Evolutionary conservation across 305 asterid genomes (phyloP), one percentile per base, ranked within the genome.

Genomic region (Ajuga reptans): DNA sequence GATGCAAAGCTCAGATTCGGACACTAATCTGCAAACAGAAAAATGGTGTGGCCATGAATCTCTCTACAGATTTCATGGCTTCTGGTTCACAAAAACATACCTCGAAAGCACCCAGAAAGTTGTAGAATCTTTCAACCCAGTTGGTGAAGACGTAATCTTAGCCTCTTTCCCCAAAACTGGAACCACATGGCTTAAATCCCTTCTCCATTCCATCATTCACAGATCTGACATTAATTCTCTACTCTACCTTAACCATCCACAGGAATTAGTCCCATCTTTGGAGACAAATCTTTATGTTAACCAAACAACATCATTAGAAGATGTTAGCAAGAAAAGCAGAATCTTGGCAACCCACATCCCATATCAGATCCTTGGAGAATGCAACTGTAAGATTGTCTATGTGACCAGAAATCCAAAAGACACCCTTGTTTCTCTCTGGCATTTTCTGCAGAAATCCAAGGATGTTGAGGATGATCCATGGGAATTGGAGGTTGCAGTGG

Each of bases 131-230:
- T 78, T 78, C 77, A 76, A 78, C 41, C 85, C 82, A 27, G 65
- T 53, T 65, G 66, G 80, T 10, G 42, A 9, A 3, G 83, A 83
- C 43, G 53, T 83, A 33, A 80, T 83, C 12, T 11, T 83, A 21
- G 73, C 79, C 3, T 83, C 84, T 15, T 80, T 80, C 80, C 87
- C 84, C 59, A 83, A 83, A 73, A 80, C 81, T 2, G 87, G 85
- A 47, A 76, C 83, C 47, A 80, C 87, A 33, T 83, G 87, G 85
- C 80, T 83, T 70, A 80, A 80, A 64, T 76, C 85, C 51, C 83
- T 80, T 4, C 70, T 83, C 64, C 71, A 70, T 37, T 80, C 83
- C 75, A 80, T 80, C 74, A 70, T 51, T 4, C 58, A 67, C 53
- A 64, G 77, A 37, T 59, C 79, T 4, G 16, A 60, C 16, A n/a